These are phyloP conservation scores for Mycothermus thermophilus DNA, from an alignment of 495 filamentous ascomycete genomes.

Conservation along the genomic window DNA sequence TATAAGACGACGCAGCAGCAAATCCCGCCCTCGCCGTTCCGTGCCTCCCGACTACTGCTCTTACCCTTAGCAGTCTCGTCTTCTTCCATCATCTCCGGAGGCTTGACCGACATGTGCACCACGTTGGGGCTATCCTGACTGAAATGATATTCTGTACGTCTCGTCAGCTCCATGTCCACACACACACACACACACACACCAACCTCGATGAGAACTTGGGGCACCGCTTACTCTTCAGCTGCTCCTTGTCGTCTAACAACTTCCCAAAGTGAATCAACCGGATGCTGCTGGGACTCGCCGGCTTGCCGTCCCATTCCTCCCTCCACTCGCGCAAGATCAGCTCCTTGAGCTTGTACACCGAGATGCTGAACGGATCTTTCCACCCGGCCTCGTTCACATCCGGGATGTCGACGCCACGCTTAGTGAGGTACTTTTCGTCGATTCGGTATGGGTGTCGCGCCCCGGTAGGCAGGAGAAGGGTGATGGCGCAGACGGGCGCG, in stretches of 20 bases:
- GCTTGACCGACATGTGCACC: constrained; percentile 86
- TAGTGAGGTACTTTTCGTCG: constrained; percentile 70
- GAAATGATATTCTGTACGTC: constrained; percentile 58
- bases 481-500: constrained; percentile 38
- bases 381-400: constrained; percentile 37
- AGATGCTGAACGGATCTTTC: constrained; percentile 74
- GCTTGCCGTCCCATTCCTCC: constrained; percentile 76
- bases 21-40: constrained; percentile 47
- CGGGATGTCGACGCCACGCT: constrained; percentile 60
- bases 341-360: constrained; percentile 82
- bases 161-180: no score
- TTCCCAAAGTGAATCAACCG: constrained; percentile 81
- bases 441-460: constrained; percentile 77
- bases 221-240: constrained; percentile 38
- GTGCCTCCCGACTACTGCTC: constrained; percentile 42
- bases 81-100: constrained; percentile 78
- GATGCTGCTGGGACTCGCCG: constrained; percentile 70
- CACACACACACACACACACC: no score
- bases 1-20: constrained; percentile 72
- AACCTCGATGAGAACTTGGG: background rate
- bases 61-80: constrained; percentile 64
- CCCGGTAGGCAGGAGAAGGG: constrained; percentile 64
- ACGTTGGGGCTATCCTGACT: constrained; percentile 58
- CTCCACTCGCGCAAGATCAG: constrained; percentile 84
- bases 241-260: constrained; percentile 71